Evolutionary conservation across 1,284 basidiomycete species (phyloP), one percentile per base, ranked within the genome.

Genomic region (Phlebopus sp.): DNA sequence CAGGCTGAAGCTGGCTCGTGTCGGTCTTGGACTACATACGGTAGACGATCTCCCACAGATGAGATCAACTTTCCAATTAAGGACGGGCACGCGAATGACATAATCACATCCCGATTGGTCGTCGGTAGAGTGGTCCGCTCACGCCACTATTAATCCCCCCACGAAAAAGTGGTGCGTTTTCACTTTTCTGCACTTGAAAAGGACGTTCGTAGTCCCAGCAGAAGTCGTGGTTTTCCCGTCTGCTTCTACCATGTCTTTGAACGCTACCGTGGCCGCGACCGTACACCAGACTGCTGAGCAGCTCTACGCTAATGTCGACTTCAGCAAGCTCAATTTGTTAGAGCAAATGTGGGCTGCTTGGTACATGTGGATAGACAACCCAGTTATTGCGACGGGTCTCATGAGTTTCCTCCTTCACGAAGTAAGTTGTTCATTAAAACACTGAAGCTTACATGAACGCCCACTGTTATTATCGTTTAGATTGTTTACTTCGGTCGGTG

Each of bases 401-500:
- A 86, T 93, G 82, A 92, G 90, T 59, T 98, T 99, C 69, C 54
- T 97, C 31, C 67, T 98, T 55, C 96, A 98, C 69, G 95, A 98
- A 79, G 91, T 93, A 51, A 46, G 85, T 70, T 8, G 10, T 40
- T 8, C 17, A 34, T n/a, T 35, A 5, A 3, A 5, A 2, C 1
- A 11, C 23, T 18, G 21, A 9, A 1, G 21, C 18, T 17, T 32
- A 3, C 25, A 25, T 36, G 57, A 37, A 57, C 40, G 2, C 29
- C 21, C 1, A 15, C 9, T 8, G 1, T 15, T 27, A 11, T 18
- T 17, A n/a, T n/a, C n/a, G 13, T 49, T 45, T 17, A 96, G 92
- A 67, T 95, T 60, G 91, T 98, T 37, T 99, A 99, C 77, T 99
- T 99, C 68, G 96, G 96, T 23, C 90, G 96, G 31, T 87, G 86